phyloP scores from a whole-genome alignment of 78 protist species.

The Ministeria vibrans region DNA sequence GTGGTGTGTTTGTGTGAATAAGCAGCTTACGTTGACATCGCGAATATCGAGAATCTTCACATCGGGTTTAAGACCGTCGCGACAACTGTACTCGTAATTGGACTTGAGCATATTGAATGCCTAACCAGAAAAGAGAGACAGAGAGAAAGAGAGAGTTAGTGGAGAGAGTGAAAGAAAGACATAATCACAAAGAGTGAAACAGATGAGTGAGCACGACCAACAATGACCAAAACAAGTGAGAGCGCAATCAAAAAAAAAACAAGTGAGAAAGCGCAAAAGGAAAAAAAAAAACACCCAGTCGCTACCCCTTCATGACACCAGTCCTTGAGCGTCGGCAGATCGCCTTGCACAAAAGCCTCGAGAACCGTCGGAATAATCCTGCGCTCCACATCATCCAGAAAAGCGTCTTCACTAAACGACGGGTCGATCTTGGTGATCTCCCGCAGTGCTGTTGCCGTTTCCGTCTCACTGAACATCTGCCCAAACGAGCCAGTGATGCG shows the following conservation, averaged over 20 bases:
- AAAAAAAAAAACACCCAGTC: background rate
- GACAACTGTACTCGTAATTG: background rate
- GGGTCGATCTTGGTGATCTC: conserved; percentile 7
- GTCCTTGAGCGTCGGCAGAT: background rate
- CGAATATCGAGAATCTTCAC: conserved; percentile 4
- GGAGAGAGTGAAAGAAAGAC: too few relatives aligned
- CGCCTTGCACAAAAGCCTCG: conserved; percentile 4
- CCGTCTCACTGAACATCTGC: background rate
- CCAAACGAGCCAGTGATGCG: background rate
- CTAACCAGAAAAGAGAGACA: too few relatives aligned
- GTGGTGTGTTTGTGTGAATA: background rate
- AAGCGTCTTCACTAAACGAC: background rate
- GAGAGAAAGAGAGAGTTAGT: too few relatives aligned
- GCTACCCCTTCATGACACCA: background rate
- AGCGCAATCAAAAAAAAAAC: too few relatives aligned
- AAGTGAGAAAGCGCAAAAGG: background rate
- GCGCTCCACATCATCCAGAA: background rate
- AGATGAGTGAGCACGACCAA: too few relatives aligned
- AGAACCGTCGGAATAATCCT: background rate
- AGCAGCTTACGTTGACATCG: background rate
- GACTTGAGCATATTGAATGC: background rate
- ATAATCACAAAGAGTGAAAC: too few relatives aligned
- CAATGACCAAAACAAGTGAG: too few relatives aligned
- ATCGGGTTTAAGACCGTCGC: background rate
- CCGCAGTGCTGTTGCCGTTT: background rate